Base-by-base conservation (phyloP, 2,329 filamentous ascomycete genomes). In the Cadophora luteo-olivacea region DNA sequence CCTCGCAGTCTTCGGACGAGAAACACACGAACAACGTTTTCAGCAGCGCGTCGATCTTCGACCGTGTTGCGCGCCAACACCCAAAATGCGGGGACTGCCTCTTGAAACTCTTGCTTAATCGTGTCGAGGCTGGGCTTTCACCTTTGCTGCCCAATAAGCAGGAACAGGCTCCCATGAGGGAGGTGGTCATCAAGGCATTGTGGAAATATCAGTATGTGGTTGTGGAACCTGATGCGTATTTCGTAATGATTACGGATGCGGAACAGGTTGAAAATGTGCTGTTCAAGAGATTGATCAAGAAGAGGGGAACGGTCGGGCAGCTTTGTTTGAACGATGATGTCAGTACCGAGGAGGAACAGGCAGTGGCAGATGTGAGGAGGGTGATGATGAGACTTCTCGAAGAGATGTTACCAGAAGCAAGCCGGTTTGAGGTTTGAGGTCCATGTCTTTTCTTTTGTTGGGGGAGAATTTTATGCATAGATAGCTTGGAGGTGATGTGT, bases 321-420 rank as follows among this genome's bases (percentile, higher is more conserved):
- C 78, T 81, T 45, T 83, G 81, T 64, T 73, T 82, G 25, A 82
- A 82, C 66, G 81, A 82, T 73, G 81, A 82, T 74, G 80, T 82
- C 3, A 78, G 78, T 65, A 80, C 78, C 8, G 75, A 79, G 52
- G 79, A 80, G 67, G 72, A 75, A 19, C 52, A 70, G 25, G 76
- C 80, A 58, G 75, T 83, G 38, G 69, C 76, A 16, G 74, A 76
- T 36, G 73, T 83, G 60, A 64, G 68, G 52, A 73, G 74, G 41
- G 74, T 77, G 36, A 79, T 80, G 32, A 81, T 81, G 72, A 74
- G 72, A 32, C 70, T 82, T 14, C 79, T 82, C 54, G 74, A 80
- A 66, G 75, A 73, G 36, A 70, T 81, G 57, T 33, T 69, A 6
- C 72, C 72, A 2, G 68, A 72, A 22, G 55, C 68, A 33, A 71